Conservation (phyloP, 2,329 filamentous ascomycete species). For the Neopestalotiopsis sp. region DNA sequence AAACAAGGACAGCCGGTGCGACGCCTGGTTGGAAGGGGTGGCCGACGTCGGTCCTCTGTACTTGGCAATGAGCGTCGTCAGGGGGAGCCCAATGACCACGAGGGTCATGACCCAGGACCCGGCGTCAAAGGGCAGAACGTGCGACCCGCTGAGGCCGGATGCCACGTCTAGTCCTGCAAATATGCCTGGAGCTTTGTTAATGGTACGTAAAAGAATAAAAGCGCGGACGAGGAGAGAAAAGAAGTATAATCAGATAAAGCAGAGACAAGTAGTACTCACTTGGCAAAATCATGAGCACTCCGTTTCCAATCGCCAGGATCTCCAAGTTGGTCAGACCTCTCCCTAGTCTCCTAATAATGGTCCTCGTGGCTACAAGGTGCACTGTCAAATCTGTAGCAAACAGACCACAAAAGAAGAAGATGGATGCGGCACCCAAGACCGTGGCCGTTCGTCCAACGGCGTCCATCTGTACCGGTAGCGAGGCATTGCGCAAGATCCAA, state of each 20-base stretch:
- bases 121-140: conserved; percentile 51
- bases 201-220: no score
- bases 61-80: conserved; percentile 55
- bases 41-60: conserved; percentile 28
- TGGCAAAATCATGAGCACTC: conserved; percentile 61
- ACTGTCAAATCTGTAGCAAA: conserved; percentile 58
- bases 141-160: conserved; percentile 50
- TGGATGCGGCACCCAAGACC: conserved; percentile 46
- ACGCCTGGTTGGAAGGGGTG: conserved; percentile 12
- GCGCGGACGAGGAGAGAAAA: no score
- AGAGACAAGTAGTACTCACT: conserved; percentile 42
- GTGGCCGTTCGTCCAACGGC: conserved; percentile 47
- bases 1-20: conserved; percentile 13
- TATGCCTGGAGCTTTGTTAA: conserved; percentile 43
- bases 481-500: conserved; percentile 20
- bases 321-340: conserved; percentile 55
- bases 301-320: conserved; percentile 61
- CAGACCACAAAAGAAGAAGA: conserved; percentile 60
- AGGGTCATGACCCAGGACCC: conserved; percentile 56
- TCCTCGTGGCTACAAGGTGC: conserved; percentile 54
- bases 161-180: conserved; percentile 56
- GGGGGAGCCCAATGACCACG: conserved; percentile 56
- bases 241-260: neutral
- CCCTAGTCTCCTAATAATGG: conserved; percentile 44
- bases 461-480: conserved; percentile 30